phyloP scores from a whole-genome alignment of 2,329 filamentous ascomycete genomes.

The Aspergillus sp. region DNA sequence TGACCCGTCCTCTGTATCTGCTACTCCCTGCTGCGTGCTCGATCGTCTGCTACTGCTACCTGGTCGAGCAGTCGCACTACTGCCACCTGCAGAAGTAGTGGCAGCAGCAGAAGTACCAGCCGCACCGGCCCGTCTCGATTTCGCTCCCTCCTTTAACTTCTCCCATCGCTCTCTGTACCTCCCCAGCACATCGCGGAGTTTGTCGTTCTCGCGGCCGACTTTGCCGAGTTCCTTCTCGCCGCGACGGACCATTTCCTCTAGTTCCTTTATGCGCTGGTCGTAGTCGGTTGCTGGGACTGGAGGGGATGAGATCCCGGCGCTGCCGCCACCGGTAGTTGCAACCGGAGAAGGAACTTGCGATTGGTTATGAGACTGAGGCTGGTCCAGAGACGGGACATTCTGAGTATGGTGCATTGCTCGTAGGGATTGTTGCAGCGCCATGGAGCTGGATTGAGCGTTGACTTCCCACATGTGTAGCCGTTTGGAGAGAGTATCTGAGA shows the following conservation, averaged over 20 bases:
- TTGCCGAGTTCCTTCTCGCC: constrained; percentile 64
- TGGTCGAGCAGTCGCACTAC: no score
- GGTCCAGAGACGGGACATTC: constrained; percentile 32
- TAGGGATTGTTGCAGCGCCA: constrained; percentile 83
- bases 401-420: constrained; percentile 49
- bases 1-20: background rate
- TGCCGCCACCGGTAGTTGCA: constrained; percentile 4
- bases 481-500: constrained; percentile 82
- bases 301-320: constrained; percentile 17
- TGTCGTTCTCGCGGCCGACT: constrained; percentile 63
- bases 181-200: constrained; percentile 56
- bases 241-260: constrained; percentile 66
- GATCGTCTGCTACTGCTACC: background rate
- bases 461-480: constrained; percentile 92
- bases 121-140: constrained; percentile 29
- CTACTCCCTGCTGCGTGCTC: background rate
- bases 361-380: constrained; percentile 31
- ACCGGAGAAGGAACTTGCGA: constrained; percentile 31
- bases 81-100: no score
- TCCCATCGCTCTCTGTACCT: constrained; percentile 68
- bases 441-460: constrained; percentile 81
- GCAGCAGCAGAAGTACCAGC: no score
- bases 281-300: constrained; percentile 31
- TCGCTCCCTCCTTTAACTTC: constrained; percentile 67
- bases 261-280: constrained; percentile 61